phyloP scores from a whole-genome alignment of 2,329 filamentous ascomycete species.

The Chrysoporthe puriensis region DNA sequence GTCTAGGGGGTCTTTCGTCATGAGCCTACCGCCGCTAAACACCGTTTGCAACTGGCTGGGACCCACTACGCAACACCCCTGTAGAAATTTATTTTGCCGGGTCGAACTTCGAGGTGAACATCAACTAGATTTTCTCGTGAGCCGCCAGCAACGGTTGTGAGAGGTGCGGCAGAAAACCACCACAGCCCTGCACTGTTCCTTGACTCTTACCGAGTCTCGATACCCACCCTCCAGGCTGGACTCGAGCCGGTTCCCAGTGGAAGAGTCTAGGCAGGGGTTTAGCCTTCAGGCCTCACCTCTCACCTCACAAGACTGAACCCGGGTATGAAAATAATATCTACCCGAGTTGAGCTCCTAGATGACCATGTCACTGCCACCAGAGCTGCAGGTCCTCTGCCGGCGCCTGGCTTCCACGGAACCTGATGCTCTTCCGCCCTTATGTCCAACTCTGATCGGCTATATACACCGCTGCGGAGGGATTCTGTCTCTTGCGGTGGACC shows the following conservation, averaged over 20 bases:
- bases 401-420: slow-evolving; percentile 72
- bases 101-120: slow-evolving; percentile 1
- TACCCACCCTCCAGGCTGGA: background rate
- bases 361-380: slow-evolving; percentile 51
- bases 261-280: background rate
- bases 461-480: slow-evolving; percentile 60
- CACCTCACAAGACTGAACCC: slow-evolving; percentile 9
- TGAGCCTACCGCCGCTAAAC: background rate
- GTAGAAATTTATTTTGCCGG: slow-evolving; percentile 18
- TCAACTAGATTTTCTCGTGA: slow-evolving; percentile 10
- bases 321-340: background rate
- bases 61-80: slow-evolving; percentile 9
- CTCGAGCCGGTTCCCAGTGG: background rate
- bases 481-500: slow-evolving; percentile 66
- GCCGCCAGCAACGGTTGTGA: background rate
- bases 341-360: background rate
- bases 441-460: slow-evolving; percentile 69
- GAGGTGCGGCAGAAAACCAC: background rate
- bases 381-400: slow-evolving; percentile 68
- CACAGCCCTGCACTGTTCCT: background rate
- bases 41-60: background rate
- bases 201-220: background rate
- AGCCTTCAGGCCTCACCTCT: background rate
- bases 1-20: background rate
- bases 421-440: slow-evolving; percentile 73